Evolutionary conservation across 805 yeast species (phyloP), one percentile per base, ranked within the genome.

Genomic region (Millerozyma acaciae): DNA sequence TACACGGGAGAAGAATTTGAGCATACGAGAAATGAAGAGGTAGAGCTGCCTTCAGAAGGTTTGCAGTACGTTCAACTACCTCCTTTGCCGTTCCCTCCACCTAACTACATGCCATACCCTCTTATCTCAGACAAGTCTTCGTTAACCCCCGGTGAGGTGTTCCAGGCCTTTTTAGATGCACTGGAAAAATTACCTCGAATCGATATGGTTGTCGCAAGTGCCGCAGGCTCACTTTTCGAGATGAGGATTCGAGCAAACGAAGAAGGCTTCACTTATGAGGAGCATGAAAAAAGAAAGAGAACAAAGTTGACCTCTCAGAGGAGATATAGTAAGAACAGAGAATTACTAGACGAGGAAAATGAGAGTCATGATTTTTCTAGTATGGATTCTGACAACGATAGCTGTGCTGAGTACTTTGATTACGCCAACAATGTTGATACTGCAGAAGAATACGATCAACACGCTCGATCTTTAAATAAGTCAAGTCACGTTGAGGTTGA

Each of bases 161-260:
- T 66, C 36, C 40, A 43, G 3, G 48, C 53, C 16, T 58, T 65
- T 34, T 38, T 65, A 14, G 61, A 56, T 12, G 73, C 71, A 3
- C 55, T 51, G 43, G 50, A 55, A 23, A 34, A 51, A 16, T 45
- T 65, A 16, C 71, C 71, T 2, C 43, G 70, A 25, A 55, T 57
- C 9, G 70, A 66, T 34, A 66, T 66, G 73, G 69, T 65, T 10
- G 53, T 64, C 5, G 73, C 73, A 10, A 62, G 69, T 41, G 73
- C 73, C 6, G 71, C 73, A 0, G 71, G 70, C 6, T 58, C 70
- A 17, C 53, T 66, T 23, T 52, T 45, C 37, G 73, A 66, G 26
- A 45, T 66, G 35, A 52, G 46, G 27, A 26, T 39, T 4, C 66
- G 60, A 32, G 69, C 71, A 1, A 31, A 28, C 4, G 43, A 51